A percentile compares a stretch with the other conserved stretches of the same genome.
Evolutionary conservation across 768 basidiomycete genomes (phyloP).

Genomic region (Lentinula detonsa): DNA sequence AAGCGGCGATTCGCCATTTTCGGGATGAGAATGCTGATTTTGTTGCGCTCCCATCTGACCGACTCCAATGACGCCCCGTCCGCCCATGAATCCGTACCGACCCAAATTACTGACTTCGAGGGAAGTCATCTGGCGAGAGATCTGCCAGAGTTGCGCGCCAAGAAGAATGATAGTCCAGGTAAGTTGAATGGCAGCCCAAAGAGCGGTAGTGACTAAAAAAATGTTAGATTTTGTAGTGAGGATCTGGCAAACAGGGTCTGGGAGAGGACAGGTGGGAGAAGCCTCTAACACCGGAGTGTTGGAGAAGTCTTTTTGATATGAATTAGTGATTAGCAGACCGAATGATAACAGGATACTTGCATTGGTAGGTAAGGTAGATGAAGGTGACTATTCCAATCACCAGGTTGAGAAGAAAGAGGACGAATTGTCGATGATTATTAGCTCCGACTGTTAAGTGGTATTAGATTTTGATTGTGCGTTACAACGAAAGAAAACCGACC

Average conservation of each 20-base stretch:
- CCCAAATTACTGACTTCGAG: slow-evolving; percentile 94
- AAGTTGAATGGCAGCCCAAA: slow-evolving; percentile 92
- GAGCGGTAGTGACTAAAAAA: slow-evolving; percentile 76
- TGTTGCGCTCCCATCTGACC: slow-evolving; percentile 75
- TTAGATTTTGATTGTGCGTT: background rate
- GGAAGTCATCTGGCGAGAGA: slow-evolving; percentile 92
- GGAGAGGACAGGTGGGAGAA: slow-evolving; percentile 64
- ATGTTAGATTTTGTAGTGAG: slow-evolving; percentile 56
- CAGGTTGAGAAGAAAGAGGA: slow-evolving; percentile 85
- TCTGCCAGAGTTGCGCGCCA: slow-evolving; percentile 85
- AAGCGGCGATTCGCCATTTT: slow-evolving; percentile 8
- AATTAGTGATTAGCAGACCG: slow-evolving; percentile 1
- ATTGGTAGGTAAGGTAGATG: slow-evolving; percentile 78
- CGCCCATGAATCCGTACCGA: slow-evolving; percentile 96
- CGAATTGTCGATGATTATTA: slow-evolving; percentile 93
- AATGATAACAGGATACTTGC: slow-evolving; percentile 38
- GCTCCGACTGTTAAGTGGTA: slow-evolving; percentile 58
- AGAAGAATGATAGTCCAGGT: slow-evolving; percentile 90
- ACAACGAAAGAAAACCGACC: slow-evolving; percentile 41
- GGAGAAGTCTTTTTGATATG: slow-evolving; percentile 42
- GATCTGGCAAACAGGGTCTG: slow-evolving; percentile 61
- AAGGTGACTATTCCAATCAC: slow-evolving; percentile 78
- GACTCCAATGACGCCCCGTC: slow-evolving; percentile 66
- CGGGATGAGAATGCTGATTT: slow-evolving; percentile 30
- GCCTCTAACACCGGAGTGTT: slow-evolving; percentile 31